These are phyloP conservation scores for Rhizophora mangle DNA, from an alignment of 345 rosid species.

Conservation along the genomic window DNA sequence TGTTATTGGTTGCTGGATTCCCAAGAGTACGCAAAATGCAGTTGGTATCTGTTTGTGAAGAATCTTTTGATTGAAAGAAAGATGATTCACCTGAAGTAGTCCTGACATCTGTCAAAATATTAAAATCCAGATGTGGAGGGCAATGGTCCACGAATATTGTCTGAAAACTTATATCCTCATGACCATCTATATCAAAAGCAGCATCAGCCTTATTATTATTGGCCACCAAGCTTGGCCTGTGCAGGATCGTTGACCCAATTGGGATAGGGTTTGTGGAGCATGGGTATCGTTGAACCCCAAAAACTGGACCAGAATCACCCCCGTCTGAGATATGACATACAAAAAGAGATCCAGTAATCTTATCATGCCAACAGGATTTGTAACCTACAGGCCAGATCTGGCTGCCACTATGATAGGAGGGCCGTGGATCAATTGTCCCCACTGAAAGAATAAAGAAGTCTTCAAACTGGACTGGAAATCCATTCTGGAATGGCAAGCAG, in stretches of 20 bases:
- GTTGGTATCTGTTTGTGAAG: background rate
- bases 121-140: conserved; percentile 27
- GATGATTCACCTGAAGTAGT: conserved; percentile 4
- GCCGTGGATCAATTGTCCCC: conserved; percentile 38
- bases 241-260: conserved; percentile 29
- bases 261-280: conserved; percentile 27
- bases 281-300: conserved; percentile 34
- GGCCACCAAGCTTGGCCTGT: conserved; percentile 10
- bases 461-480: conserved; percentile 38
- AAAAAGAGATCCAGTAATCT: conserved; percentile 38
- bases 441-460: conserved; percentile 32
- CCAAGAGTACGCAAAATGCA: background rate
- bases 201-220: conserved; percentile 8
- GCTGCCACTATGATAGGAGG: conserved; percentile 27
- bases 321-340: conserved; percentile 32
- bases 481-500: conserved; percentile 23
- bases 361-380: conserved; percentile 42
- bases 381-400: conserved; percentile 43
- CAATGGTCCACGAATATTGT: conserved; percentile 24
- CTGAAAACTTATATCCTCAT: conserved; percentile 24
- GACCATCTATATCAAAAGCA: conserved; percentile 3
- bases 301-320: conserved; percentile 37
- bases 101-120: conserved; percentile 4
- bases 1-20: conserved; percentile 2
- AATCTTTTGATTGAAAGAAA: conserved; percentile 8